Evolutionary conservation across 176 grass and related monocot species (phyloP), one percentile per base, ranked within the genome.

Genomic region (Oryza officinalis): DNA sequence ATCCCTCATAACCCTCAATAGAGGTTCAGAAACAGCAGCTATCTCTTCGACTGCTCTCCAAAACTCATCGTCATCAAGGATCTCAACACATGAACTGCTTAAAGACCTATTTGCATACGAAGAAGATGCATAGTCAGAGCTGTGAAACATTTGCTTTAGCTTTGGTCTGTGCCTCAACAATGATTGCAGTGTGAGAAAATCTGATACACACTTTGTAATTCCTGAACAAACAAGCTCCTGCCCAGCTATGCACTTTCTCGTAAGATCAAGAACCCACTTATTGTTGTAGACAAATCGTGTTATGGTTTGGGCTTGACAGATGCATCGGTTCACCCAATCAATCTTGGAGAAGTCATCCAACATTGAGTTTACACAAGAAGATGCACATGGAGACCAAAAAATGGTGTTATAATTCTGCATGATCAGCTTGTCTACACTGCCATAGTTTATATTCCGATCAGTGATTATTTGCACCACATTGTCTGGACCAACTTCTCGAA

Each of bases 271-370:
- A 68, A 98, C 63, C 96, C 91, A 90, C 69, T 61, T 82, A 63
- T 94, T 88, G 59, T 98, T 95, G 81, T 95, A 98, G 65, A 95
- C 88, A 81, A 95, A 98, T 87, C 86, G 85, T 64, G 96, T 98
- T 63, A 98, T 74, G 73, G 80, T 86, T 65, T 95, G 96, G 37
- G 92, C 93, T 81, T 95, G 96, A 70, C 86, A 84, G 75, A 98
- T 93, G 75, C 93, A 95, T 78, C 84, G 83, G 83, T 85, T 95
- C 63, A 95, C 96, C 96, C 96, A 98, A 78, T 95, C 96, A 43
- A 95, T 89, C 81, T 90, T 98, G 71, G 92, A 93, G 23, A 98
- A 98, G 15, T 95, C 92, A 52, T 98, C 92, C 75, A 98, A 79
- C 82, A 95, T 93, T 32, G 91, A 90, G 78, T 98, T 95, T 28